Conservation (phyloP, 108 stramenopile genomes). For the Hondaea fermentalgiana region DNA sequence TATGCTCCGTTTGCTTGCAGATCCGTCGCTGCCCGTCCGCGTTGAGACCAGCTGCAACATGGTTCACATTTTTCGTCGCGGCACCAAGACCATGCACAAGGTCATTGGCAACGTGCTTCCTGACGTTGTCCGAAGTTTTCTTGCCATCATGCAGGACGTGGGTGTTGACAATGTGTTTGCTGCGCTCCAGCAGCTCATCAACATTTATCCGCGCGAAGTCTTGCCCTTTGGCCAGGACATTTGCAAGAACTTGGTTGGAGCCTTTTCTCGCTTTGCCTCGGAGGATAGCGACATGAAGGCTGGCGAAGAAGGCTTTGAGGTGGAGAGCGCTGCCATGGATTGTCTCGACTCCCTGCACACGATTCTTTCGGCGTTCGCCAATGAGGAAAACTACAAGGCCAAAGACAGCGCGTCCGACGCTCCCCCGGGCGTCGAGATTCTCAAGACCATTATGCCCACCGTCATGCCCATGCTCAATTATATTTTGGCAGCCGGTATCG, state of each 20-base stretch:
- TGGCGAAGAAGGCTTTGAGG: neutral
- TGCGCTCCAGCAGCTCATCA: neutral
- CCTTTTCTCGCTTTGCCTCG: neutral
- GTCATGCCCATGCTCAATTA: neutral
- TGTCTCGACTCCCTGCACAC: neutral
- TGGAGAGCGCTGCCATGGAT: neutral
- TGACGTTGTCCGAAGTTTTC: neutral
- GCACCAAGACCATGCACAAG: slow-evolving; percentile 7
- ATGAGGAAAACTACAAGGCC: neutral
- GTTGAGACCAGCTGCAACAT: neutral
- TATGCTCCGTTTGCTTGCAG: neutral
- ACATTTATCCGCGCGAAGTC: neutral
- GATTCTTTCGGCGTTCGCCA: neutral
- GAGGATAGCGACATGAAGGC: neutral
- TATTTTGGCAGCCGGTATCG: neutral
- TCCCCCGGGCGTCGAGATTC: neutral
- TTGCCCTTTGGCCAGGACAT: neutral
- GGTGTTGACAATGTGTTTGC: neutral
- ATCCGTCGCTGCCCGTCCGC: neutral
- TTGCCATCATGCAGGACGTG: neutral
- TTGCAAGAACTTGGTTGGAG: neutral
- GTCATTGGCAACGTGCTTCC: neutral
- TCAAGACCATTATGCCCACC: neutral
- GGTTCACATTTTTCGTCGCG: neutral
- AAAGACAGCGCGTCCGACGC: neutral